These are phyloP conservation scores for Xerocomus potaroensis DNA, from an alignment of 768 basidiomycete genomes.

Conservation along the genomic window DNA sequence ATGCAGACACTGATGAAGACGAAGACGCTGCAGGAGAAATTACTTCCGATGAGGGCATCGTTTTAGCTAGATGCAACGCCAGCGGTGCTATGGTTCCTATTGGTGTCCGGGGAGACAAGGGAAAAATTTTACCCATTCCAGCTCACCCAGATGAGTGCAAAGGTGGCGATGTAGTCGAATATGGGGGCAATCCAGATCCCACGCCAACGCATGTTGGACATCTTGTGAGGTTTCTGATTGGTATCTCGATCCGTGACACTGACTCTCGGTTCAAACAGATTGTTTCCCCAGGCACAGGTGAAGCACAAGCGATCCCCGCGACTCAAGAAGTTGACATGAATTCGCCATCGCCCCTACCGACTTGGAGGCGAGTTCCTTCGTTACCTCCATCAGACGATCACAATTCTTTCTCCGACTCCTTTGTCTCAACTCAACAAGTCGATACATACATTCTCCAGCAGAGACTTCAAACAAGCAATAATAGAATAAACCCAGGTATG, in stretches of 20 bases:
- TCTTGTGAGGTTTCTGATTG: constrained; percentile 39
- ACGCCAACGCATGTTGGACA: constrained; percentile 54
- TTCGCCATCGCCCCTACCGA: constrained; percentile 20
- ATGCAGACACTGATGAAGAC: constrained; percentile 52
- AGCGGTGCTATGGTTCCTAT: constrained; percentile 37
- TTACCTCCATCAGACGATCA: constrained; percentile 29
- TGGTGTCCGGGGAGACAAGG: constrained; percentile 55
- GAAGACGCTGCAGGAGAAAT: constrained; percentile 59
- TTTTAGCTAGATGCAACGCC: constrained; percentile 22
- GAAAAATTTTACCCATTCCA: constrained; percentile 47
- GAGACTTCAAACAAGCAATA: constrained; percentile 7
- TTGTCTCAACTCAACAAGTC: constrained; percentile 25
- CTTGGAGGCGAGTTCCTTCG: constrained; percentile 8
- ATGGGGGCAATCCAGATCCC: constrained; percentile 46
- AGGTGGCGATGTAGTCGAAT: constrained; percentile 28
- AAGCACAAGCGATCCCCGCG: constrained; percentile 46
- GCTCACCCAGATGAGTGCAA: constrained; percentile 15
- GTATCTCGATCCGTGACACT: neutral
- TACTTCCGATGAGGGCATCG: constrained; percentile 23
- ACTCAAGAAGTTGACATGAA: constrained; percentile 30
- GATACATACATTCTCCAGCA: neutral
- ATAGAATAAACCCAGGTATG: constrained; percentile 41
- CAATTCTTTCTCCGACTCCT: constrained; percentile 10
- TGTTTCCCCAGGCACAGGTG: constrained; percentile 35
- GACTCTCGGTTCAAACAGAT: constrained; percentile 11